Evolutionary conservation across 768 basidiomycete genomes (phyloP), one percentile per base, ranked within the genome.

Genomic region (Boletus rubroflammeus): DNA sequence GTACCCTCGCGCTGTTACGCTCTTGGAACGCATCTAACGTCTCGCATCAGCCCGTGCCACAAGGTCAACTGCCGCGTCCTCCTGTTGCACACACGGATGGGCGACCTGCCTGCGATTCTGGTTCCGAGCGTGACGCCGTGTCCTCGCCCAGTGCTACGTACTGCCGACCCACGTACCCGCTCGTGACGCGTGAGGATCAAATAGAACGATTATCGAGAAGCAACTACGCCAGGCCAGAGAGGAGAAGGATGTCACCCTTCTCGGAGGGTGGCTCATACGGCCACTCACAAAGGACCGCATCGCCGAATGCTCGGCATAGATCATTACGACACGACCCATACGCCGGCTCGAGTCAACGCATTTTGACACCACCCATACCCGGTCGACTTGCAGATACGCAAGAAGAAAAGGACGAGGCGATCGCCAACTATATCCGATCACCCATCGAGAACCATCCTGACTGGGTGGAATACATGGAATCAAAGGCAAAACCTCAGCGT

Each of bases 401-500:
- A 25, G 76, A 76, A 21, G 69, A 76, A 46, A 62, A 74, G 39
- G 72, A 80, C 54, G 72, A 74, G 17, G 66, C 70, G 29, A 73
- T 85, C 42, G 65, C 67, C 15, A 68, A 69, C 45, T 76, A 76
- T 52, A 75, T 84, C n/a, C 73, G 76, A 42, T 48, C 66, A 8
- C 54, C 73, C 14, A 63, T 86, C 13, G 72, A 75, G 54, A 67
- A 76, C 29, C 78, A 84, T 53, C 60, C 67, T 2, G 72, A 62
- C 23, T 84, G 78, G 75, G 52, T 56, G 9, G 71, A 72, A 10
- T 84, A 79, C 60, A 82, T 79, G 65, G 66, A 72, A 53, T 72
- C 73, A 6, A 75, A 72, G 50, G 76, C 71, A 9, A 68, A 56
- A 35, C 73, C 68, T n/a, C 74, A 73, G 34, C 71, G 73, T 11